Evolutionary conservation across 2,329 filamentous ascomycete genomes (phyloP).

Genomic region (Fusarium dlaminii): DNA sequence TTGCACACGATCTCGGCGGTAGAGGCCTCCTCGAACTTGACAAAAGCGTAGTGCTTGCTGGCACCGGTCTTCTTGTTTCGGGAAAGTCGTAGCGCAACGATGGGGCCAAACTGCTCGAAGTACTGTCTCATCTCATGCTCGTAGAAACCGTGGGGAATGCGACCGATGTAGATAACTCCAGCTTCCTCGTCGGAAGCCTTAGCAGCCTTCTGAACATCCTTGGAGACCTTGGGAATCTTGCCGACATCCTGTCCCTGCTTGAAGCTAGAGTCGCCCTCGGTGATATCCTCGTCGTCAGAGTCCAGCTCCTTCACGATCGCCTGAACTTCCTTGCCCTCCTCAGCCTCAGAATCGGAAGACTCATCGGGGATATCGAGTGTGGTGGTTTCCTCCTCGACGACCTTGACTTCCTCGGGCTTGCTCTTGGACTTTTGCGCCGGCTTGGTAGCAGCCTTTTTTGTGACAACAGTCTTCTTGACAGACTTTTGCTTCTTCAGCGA

Average conservation of each 20-base stretch:
- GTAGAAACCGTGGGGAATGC: slow-evolving; percentile 94
- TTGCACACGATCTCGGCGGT: slow-evolving; percentile 90
- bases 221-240: slow-evolving; percentile 60
- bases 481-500: slow-evolving; percentile 58
- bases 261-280: slow-evolving; percentile 50
- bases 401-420: slow-evolving; percentile 43
- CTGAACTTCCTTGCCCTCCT: slow-evolving; percentile 54
- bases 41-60: slow-evolving; percentile 93
- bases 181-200: slow-evolving; percentile 62
- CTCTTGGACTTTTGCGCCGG: slow-evolving; percentile 45
- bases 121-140: slow-evolving; percentile 95
- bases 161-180: slow-evolving; percentile 89
- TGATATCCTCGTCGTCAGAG: slow-evolving; percentile 55
- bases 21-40: slow-evolving; percentile 84
- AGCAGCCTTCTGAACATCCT: slow-evolving; percentile 56
- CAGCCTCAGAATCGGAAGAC: slow-evolving; percentile 49
- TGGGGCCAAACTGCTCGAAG: slow-evolving; percentile 90
- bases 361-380: slow-evolving; percentile 47
- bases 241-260: slow-evolving; percentile 61
- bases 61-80: slow-evolving; percentile 92
- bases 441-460: slow-evolving; percentile 46
- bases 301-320: slow-evolving; percentile 57
- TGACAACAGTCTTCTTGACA: slow-evolving; percentile 43
- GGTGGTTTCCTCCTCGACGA: slow-evolving; percentile 42
- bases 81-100: slow-evolving; percentile 81